Evolutionary conservation across 805 yeast genomes (phyloP), one percentile per base, ranked within the genome.

Genomic region (Metschnikowia anglica): DNA sequence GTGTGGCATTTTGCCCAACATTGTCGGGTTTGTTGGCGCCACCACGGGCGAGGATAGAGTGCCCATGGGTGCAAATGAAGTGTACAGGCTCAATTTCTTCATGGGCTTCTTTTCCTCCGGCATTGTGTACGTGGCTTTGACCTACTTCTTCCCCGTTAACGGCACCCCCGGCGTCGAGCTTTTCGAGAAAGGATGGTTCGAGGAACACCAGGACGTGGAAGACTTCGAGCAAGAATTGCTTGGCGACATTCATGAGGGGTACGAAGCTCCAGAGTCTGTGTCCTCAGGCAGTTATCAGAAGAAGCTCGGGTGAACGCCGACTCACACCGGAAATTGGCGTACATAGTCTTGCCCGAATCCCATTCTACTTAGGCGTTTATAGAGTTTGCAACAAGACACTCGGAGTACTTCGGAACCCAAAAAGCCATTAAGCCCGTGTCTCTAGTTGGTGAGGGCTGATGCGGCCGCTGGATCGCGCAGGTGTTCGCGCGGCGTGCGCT

Each of bases 11-110:
- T 68, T 80, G 26, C 93, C 95, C 35, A 88, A 88, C 56, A 82
- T 88, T 57, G 85, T 85, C 16, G 97, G 97, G 1, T 88, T 88
- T 54, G 91, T 83, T 5, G 88, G 95, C 49, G 88, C 89, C 8
- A 49, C 52, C n/a, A 80, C 86, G 18, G 86, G 83, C 29, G 76
- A 81, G n/a, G 74, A 71, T 46, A 43, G 36, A 6, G 95, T 88
- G 12, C 95, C 96, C 21, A 66, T 69, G 35, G 95, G 91, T 24
- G 96, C 96, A 9, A 77, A 79, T 45, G 72, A 78, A 44, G 78
- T 88, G 34, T 88, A 85, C 68, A 68, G 82, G 47, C 66, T 88
- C 54, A 84, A 83, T 61, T 88, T 82, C 70, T 81, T 88, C 52
- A 74, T 83, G 46, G 96, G 97, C 1, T 87, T 83, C 63, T 55